Conservation (phyloP, 2,329 filamentous ascomycete species). For the Colletotrichum kahawae region DNA sequence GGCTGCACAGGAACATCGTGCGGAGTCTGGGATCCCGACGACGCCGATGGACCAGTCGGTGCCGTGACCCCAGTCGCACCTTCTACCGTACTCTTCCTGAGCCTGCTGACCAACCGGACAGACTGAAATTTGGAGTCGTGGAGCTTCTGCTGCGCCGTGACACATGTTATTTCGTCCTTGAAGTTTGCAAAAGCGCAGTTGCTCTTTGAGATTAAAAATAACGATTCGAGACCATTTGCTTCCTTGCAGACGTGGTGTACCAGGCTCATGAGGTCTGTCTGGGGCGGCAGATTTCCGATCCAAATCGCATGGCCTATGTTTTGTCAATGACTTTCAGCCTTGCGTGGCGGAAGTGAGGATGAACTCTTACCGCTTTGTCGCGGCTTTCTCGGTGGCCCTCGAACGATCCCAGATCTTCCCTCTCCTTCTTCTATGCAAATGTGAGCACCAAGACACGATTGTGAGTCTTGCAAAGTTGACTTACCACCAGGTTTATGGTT, state of each 20-base stretch:
- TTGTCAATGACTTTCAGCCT: slow-evolving; percentile 16
- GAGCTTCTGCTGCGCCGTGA: slow-evolving; percentile 79
- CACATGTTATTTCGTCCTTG: slow-evolving; percentile 77
- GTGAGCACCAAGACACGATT: not conserved
- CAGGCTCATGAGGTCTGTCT: slow-evolving; percentile 80
- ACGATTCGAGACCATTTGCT: slow-evolving; percentile 79
- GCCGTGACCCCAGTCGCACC: slow-evolving; percentile 51
- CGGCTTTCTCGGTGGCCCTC: slow-evolving; percentile 61
- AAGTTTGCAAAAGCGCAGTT: slow-evolving; percentile 98
- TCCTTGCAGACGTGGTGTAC: slow-evolving; percentile 90
- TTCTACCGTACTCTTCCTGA: slow-evolving; percentile 65
- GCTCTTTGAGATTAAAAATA: slow-evolving; percentile 95
- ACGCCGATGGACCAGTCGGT: slow-evolving; percentile 59
- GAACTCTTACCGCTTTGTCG: slow-evolving; percentile 60
- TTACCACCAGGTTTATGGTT: not conserved
- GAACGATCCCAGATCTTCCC: slow-evolving; percentile 47
- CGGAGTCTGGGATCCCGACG: slow-evolving; percentile 21
- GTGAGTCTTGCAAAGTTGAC: not conserved
- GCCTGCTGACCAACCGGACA: slow-evolving; percentile 82
- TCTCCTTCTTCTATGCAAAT: slow-evolving; percentile 22
- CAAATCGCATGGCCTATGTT: slow-evolving; percentile 82
- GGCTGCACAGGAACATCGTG: not conserved
- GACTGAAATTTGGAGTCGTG: slow-evolving; percentile 91
- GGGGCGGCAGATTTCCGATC: slow-evolving; percentile 92
- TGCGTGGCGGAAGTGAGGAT: slow-evolving; percentile 18